Evolutionary conservation across 2,329 filamentous ascomycete species (phyloP), one percentile per base, ranked within the genome.

Genomic region (Epichloe festucae): DNA sequence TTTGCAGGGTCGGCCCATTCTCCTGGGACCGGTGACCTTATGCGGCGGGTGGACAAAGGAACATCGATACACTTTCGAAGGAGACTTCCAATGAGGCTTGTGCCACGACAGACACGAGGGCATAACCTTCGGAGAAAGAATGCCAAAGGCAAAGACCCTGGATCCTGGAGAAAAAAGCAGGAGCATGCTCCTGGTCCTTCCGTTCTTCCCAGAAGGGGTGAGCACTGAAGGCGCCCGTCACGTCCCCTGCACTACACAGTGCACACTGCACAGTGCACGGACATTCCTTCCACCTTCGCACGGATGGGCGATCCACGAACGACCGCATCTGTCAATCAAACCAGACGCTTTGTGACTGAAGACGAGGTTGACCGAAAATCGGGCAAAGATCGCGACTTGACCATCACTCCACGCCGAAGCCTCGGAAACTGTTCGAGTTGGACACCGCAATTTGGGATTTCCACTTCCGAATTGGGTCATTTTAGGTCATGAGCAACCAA

Each of bases 1-100:
- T n/a, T 35, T 47, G 50, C 54, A 54, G 52, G 52, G 54, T 46
- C 52, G 52, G 50, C 48, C 52, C 52, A 51, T 48, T 44, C 52
- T 54, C 48, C 45, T 55, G 54, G 54, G 54, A 51, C 50, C n/a
- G 17, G 46, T 40, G 46, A 48, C 46, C 46, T 48, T 17, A 48
- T 48, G 34, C 12, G 46, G 46, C 46, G 46, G 5, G 12, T 15
- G 2, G 12, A 12, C 27, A 31, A 31, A 8, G 27, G 27, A 31
- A 31, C 27, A 31, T 31, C 27, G 27, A 31, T 31, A 31, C 27
- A 31, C 27, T 31, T 31, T 31, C 27, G 27, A 31, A 31, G 27
- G 27, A 8, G 27, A 31, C 27, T 31, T 10, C 27, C 7, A 10
- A 31, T 31, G 27, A 31, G 27, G 27, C 27, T 31, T 31, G 7